Evolutionary conservation across 306 rosid genomes (phyloP).

Genomic region (Cyclanthera cordifolia): DNA sequence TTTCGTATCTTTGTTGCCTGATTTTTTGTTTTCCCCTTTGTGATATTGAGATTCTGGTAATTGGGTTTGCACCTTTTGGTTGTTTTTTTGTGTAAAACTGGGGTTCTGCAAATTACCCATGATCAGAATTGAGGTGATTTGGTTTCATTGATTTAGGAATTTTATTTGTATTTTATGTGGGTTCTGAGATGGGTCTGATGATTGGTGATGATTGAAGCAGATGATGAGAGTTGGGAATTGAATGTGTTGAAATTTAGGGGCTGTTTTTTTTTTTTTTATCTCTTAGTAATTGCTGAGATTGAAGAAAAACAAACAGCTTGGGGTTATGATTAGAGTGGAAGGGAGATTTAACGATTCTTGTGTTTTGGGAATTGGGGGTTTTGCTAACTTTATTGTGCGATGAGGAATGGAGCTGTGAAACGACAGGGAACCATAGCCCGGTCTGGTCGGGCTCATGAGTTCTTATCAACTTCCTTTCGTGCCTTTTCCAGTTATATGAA

Average conservation of each 20-base stretch:
- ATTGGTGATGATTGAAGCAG: conserved; percentile 36
- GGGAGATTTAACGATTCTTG: too few species aligned
- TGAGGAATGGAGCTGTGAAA: conserved; percentile 71
- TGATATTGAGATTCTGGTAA: conserved; percentile 22
- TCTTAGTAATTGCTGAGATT: conserved; percentile 15
- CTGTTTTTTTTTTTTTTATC: conserved; percentile 24
- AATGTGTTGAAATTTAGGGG: conserved; percentile 25
- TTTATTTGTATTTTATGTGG: conserved; percentile 15
- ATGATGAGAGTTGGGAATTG: conserved; percentile 39
- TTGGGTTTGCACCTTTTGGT: conserved; percentile 16
- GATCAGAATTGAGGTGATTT: conserved; percentile 12
- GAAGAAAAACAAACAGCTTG: conserved; percentile 26
- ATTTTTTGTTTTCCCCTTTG: neutral
- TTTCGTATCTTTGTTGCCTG: neutral
- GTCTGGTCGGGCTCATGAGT: conserved; percentile 45
- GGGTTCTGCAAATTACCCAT: conserved; percentile 15
- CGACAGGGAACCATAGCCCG: conserved; percentile 48
- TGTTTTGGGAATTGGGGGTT: conserved; percentile 28
- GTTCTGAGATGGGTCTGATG: neutral
- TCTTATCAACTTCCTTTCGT: conserved; percentile 70
- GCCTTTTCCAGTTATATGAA: conserved; percentile 73
- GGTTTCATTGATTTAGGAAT: conserved; percentile 15
- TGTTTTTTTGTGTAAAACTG: neutral
- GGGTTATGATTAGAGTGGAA: conserved; percentile 57
- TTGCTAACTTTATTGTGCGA: conserved; percentile 42